phyloP scores from a whole-genome alignment of 2,329 filamentous ascomycete genomes.

The Microcyclosporella mali region DNA sequence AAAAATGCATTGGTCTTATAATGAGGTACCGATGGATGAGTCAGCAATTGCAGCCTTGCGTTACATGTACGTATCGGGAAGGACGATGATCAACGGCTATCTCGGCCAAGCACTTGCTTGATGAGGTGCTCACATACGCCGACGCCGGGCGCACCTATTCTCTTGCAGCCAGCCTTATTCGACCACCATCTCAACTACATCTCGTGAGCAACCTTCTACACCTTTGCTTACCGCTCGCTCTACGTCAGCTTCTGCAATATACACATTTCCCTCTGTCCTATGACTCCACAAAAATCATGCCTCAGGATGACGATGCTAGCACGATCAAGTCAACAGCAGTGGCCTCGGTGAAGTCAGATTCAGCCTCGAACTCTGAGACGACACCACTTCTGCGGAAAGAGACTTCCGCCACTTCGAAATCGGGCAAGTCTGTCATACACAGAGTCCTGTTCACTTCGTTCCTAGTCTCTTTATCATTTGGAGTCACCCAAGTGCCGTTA shows the following conservation, averaged over 20 bases:
- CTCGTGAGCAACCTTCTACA: neutral
- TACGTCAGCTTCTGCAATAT: neutral
- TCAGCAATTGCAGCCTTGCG: no score
- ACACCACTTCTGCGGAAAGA: conserved; percentile 10
- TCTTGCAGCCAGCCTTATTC: neutral
- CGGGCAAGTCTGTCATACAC: conserved; percentile 31
- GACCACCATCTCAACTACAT: neutral
- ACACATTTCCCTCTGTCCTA: neutral
- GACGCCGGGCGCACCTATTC: neutral
- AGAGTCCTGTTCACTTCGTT: conserved; percentile 54
- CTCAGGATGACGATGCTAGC: neutral
- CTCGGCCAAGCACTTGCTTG: conserved; percentile 6
- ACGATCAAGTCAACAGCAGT: conserved; percentile 5
- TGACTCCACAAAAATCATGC: conserved; percentile 1
- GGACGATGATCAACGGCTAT: conserved; percentile 7
- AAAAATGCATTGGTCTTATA: no score
- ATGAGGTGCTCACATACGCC: neutral
- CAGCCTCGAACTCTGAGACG: neutral
- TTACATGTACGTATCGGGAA: no score
- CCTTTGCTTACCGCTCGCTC: neutral
- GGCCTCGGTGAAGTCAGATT: conserved; percentile 3
- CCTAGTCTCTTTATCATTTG: conserved; percentile 50
- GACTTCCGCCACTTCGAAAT: conserved; percentile 8
- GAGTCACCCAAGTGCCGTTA: conserved; percentile 45
- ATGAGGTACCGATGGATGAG: no score